Evolutionary conservation across 2,329 filamentous ascomycete genomes (phyloP), one percentile per base, ranked within the genome.

Genomic region (Penicillium sp.): DNA sequence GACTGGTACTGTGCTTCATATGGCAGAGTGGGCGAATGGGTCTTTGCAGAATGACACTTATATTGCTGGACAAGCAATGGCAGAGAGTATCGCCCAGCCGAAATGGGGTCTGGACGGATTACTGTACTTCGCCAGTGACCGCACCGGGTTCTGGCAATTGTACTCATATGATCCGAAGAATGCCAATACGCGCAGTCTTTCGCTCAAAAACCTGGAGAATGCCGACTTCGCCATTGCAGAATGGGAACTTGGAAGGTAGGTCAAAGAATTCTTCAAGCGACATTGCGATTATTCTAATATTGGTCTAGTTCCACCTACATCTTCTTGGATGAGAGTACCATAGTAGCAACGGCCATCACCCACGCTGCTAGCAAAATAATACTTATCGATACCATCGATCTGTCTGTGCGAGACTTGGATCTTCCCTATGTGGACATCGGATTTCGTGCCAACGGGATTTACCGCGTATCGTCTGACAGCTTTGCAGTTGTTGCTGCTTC

Each of bases 71-170:
- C 61, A 66, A 43, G 57, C 59, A 0, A 58, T 68, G 3, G 58
- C 62, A 0, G 72, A 78, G 44, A 75, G 75, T 31, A 69, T 77
- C 18, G 71, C 69, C 10, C 77, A 81, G 56, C 76, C 78, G 5
- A 71, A 72, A 55, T 81, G 79, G 79, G 71, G 72, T 2, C 62
- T 68, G 0, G 76, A 80, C 58, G 77, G 75, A 1, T 67, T 66
- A 8, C 58, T 81, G 2, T 78, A 75, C 52, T 80, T 76, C 54
- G 67, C 67, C 2, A 74, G 74, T 43, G 78, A 81, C 59, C 60
- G 59, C 1, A 70, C 64, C 1, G 73, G 73, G 1, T 79, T 73
- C 50, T 75, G 76, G 49, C 76, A 78, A 49, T 61, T 81, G 6
- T 78, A 75, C 52, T 66, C 67, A 1, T 61, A 72, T n/a, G 64